These are phyloP conservation scores for Dunaliella sp. DNA, from an alignment of 139 green algal species.

Conservation along the genomic window DNA sequence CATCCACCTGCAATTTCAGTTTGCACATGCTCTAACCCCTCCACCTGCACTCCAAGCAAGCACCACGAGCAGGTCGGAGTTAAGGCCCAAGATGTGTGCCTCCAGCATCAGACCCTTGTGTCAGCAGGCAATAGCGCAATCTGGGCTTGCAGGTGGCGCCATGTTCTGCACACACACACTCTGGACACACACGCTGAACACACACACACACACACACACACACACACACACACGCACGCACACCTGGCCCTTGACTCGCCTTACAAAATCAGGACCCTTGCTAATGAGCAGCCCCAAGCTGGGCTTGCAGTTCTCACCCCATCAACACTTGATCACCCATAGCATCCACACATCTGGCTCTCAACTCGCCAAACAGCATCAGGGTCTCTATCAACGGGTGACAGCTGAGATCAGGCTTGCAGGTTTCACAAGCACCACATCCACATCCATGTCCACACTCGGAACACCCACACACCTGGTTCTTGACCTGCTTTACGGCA, in stretches of 20 bases:
- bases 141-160: too few relatives aligned
- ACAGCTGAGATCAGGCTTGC: background rate
- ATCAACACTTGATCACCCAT: too few relatives aligned
- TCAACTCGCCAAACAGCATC: constrained; percentile 9
- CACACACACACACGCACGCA: background rate
- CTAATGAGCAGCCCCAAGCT: too few relatives aligned
- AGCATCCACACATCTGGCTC: constrained; percentile 28
- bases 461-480: constrained; percentile 10
- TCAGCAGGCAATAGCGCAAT: too few relatives aligned
- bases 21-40: constrained; percentile 27
- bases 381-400: background rate
- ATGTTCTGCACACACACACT: too few relatives aligned
- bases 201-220: background rate
- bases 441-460: background rate
- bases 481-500: constrained; percentile 8
- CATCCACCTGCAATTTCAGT: constrained; percentile 16
- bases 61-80: background rate
- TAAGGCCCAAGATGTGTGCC: too few relatives aligned
- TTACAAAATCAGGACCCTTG: background rate
- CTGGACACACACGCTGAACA: background rate
- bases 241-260: constrained; percentile 29
- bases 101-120: too few relatives aligned
- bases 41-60: constrained; percentile 1
- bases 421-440: too few relatives aligned
- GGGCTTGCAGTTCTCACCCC: constrained; percentile 22